Evolutionary conservation across 2,329 filamentous ascomycete genomes (phyloP), one percentile per base, ranked within the genome.

Genomic region (Penicillium sp.): DNA sequence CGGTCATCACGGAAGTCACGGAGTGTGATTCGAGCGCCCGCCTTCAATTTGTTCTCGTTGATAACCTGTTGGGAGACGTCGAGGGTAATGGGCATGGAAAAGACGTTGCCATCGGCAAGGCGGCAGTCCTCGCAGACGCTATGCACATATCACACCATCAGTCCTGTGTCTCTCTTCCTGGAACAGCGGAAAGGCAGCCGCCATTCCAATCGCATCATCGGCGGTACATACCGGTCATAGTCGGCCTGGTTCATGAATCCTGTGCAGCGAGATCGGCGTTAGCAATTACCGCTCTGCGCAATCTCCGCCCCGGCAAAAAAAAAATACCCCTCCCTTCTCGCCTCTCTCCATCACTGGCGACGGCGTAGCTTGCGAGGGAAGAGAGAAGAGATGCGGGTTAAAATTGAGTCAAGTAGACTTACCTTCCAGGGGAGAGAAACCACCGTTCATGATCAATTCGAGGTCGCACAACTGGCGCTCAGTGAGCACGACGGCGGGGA

Each of bases 401-500:
- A 19, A 17, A 26, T 15, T 13, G 7, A 18, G 9, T 25, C 25
- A 39, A 37, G 43, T 43, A 27, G 51, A 77, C 81, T 50, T 60
- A 94, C 90, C 93, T 81, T 98, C 91, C 27, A 98, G 81, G 44
- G 93, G 93, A 52, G 90, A 96, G 76, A 98, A 98, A 53, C 93
- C 93, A 66, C 93, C 93, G 70, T 89, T 97, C 69, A 98, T 83
- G 63, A 98, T 89, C 71, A 98, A 74, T 73, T 98, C 93, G 55
- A 98, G 79, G 78, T 98, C 93, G 73, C 93, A 98, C 34, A 98
- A 83, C 73, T 98, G 93, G 61, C 93, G 84, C 78, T 98, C 93
- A 36, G 80, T 86, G 54, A 98, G 82, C 45, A 85, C 74, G 55
- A 98, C 77, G 25, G 91, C 86, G 25, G 89, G 87, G 31, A 97